A percentile compares a stretch with the other conserved stretches of the same genome.
These are phyloP conservation scores for Alliaria petiolata DNA, from an alignment of 345 rosid species.

Conservation along the genomic window DNA sequence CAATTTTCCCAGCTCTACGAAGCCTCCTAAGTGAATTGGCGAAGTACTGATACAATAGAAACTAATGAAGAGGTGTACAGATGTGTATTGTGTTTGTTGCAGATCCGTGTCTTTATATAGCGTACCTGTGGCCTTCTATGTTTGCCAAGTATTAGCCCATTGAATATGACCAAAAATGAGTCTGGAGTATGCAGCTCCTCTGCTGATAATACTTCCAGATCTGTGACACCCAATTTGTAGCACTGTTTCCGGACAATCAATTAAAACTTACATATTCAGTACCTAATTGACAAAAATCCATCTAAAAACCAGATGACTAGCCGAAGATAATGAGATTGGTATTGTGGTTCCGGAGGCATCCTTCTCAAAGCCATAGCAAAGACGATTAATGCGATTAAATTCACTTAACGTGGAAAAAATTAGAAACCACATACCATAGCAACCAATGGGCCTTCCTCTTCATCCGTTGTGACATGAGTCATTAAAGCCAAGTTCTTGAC, in stretches of 20 bases:
- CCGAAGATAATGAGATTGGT: neutral
- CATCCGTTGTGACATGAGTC: conserved; percentile 98
- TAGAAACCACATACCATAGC: conserved; percentile 50
- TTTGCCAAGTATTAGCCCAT: conserved; percentile 93
- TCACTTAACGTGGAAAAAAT: neutral
- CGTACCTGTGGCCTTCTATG: conserved; percentile 93
- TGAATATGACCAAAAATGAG: conserved; percentile 75
- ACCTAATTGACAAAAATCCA: neutral
- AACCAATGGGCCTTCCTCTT: conserved; percentile 83
- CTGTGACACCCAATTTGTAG: conserved; percentile 80
- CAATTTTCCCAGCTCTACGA: conserved; percentile 87
- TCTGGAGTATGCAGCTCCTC: conserved; percentile 86
- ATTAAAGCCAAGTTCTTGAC: conserved; percentile 96
- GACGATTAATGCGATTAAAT: neutral
- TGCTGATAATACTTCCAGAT: conserved; percentile 72
- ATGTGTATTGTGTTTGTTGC: neutral
- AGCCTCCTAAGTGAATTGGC: conserved; percentile 64
- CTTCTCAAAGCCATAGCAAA: neutral
- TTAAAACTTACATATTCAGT: neutral
- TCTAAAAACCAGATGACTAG: neutral
- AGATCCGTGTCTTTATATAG: conserved; percentile 1
- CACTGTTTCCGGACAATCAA: conserved; percentile 49
- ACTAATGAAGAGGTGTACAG: conserved; percentile 1
- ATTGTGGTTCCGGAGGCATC: neutral
- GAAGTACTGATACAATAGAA: conserved; percentile 48